Evolutionary conservation across 148 eudicot genomes (phyloP).

Genomic region (Camellia granthamiana): DNA sequence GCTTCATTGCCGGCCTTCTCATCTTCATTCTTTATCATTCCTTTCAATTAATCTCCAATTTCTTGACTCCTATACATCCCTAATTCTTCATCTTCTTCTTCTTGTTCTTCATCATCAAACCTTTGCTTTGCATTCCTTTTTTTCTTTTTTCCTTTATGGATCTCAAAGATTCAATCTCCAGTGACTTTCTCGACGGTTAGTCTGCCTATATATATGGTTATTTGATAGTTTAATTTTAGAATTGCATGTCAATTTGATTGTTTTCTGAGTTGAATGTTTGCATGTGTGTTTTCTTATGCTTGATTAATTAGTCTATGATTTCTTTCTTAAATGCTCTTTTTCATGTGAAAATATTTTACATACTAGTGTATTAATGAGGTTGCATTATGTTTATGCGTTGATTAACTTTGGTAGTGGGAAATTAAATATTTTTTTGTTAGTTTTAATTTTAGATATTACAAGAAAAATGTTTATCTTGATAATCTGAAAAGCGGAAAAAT

Average conservation of each 20-base stretch:
- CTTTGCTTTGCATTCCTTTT: neutral
- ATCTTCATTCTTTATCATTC: constrained; percentile 61
- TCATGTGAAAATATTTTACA: neutral
- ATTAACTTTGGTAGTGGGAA: neutral
- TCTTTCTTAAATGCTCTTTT: neutral
- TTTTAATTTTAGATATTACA: too few relatives aligned
- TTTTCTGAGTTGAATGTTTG: neutral
- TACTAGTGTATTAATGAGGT: neutral
- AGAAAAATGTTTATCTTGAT: too few relatives aligned
- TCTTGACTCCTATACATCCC: constrained; percentile 68
- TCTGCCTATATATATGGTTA: neutral
- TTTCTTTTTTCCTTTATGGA: constrained; percentile 18
- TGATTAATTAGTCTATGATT: neutral
- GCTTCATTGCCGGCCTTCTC: constrained; percentile 66
- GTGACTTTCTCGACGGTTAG: constrained; percentile 26
- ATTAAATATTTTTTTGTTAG: neutral
- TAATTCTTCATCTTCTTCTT: neutral
- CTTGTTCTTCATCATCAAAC: neutral
- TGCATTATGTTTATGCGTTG: neutral
- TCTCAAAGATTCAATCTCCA: constrained; percentile 25
- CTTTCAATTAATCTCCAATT: constrained; percentile 56
- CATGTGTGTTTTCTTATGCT: too few relatives aligned
- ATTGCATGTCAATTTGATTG: neutral
- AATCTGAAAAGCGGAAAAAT: neutral
- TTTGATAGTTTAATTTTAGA: neutral